A percentile compares a stretch with the other conserved stretches of the same genome.
Evolutionary conservation across 2,329 filamentous ascomycete species (phyloP).

Genomic region (Neonectria sp.): DNA sequence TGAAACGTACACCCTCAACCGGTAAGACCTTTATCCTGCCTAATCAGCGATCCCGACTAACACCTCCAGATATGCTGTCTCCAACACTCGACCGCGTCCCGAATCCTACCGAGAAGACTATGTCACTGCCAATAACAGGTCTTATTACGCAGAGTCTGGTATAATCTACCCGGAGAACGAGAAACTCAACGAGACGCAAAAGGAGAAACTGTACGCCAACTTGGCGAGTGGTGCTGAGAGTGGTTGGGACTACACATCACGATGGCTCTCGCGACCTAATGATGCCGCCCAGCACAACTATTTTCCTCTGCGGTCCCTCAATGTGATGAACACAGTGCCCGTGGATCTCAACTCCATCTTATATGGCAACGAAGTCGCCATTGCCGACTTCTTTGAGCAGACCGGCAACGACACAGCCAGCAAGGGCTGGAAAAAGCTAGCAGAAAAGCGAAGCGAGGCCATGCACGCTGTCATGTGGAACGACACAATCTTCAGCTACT

Average conservation of each 20-base stretch:
- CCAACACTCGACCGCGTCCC: conserved; percentile 76
- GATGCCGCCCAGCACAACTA: conserved; percentile 73
- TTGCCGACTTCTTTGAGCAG: conserved; percentile 67
- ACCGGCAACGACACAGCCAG: conserved; percentile 67
- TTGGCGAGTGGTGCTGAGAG: conserved; percentile 77
- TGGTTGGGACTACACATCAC: conserved; percentile 74
- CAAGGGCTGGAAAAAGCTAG: conserved; percentile 64
- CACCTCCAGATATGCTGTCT: conserved; percentile 67
- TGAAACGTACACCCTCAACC: conserved; percentile 69
- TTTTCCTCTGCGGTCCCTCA: conserved; percentile 76
- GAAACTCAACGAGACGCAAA: conserved; percentile 67
- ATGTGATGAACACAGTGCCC: conserved; percentile 70
- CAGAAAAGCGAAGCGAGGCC: conserved; percentile 69
- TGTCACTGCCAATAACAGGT: conserved; percentile 74
- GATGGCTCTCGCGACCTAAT: conserved; percentile 70
- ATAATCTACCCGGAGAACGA: conserved; percentile 69
- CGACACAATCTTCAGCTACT: conserved; percentile 73
- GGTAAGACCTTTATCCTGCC: conserved; percentile 54
- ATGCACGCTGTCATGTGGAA: conserved; percentile 78
- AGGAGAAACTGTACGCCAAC: conserved; percentile 70
- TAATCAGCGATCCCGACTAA: conserved; percentile 3
- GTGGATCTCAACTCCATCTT: conserved; percentile 79
- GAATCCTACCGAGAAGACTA: conserved; percentile 79
- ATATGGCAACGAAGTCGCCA: conserved; percentile 75
- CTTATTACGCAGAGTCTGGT: conserved; percentile 72